Percentiles rank a stretch among this genome's conserved stretches.
Evolutionary conservation across 1,284 basidiomycete genomes (phyloP).

Genomic region (Cryptococcus sp.): DNA sequence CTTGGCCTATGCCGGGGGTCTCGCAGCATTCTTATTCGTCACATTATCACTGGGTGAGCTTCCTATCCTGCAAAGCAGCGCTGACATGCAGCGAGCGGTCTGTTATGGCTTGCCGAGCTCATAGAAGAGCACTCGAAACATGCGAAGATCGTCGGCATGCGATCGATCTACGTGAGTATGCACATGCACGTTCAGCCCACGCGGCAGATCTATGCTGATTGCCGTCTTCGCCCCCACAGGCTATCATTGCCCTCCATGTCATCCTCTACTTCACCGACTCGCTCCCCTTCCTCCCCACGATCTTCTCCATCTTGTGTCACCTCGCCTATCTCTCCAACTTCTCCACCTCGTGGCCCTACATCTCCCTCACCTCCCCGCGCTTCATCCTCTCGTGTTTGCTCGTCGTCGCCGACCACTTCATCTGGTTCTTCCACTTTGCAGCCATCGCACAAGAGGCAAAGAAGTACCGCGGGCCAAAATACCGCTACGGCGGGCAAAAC

Average conservation of each 20-base stretch:
- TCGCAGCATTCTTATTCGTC: constrained; percentile 70
- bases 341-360: constrained; percentile 78
- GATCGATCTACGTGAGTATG: constrained; percentile 74
- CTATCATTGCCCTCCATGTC: constrained; percentile 69
- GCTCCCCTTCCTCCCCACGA: constrained; percentile 67
- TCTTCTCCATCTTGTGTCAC: constrained; percentile 79
- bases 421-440: constrained; percentile 92
- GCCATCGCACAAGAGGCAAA: constrained; percentile 58
- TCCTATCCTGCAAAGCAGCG: not conserved
- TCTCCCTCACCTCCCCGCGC: constrained; percentile 74
- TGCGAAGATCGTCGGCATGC: constrained; percentile 74
- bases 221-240: constrained; percentile 52
- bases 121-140: constrained; percentile 85
- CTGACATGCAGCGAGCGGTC: constrained; percentile 67
- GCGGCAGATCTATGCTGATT: not conserved
- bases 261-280: constrained; percentile 74
- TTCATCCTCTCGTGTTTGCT: constrained; percentile 79
- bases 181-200: not conserved
- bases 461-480: constrained; percentile 31
- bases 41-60: constrained; percentile 69
- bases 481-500: constrained; percentile 26
- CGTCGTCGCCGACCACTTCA: constrained; percentile 82
- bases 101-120: constrained; percentile 86
- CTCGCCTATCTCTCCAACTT: constrained; percentile 88
- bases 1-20: constrained; percentile 60